Evolutionary conservation across 1,284 basidiomycete species (phyloP), one percentile per base, ranked within the genome.

Genomic region (Pulveroboletus sp.): DNA sequence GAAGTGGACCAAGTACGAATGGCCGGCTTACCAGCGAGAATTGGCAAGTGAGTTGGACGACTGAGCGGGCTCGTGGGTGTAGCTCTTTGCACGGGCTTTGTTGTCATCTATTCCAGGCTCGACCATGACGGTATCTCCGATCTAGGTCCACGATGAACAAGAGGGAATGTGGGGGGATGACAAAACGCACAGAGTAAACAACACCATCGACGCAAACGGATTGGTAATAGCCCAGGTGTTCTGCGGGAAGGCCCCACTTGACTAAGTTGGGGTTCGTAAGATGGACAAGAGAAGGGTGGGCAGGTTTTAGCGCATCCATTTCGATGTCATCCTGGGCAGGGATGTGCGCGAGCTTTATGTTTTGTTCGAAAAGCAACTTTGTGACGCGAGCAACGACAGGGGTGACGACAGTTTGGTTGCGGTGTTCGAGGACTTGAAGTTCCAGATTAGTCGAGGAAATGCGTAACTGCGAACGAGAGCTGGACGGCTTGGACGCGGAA

Each of bases 81-180:
- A 74, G 61, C 72, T 75, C 54, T 64, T 67, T 47, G 71, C 72
- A 28, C 80, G 67, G 29, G 55, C 63, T 49, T 56, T 70, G 57
- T 82, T 70, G 26, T 73, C 70, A 50, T 84, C 81, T 40, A 73
- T 60, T 3, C 82, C 83, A 25, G 78, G 78, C 57, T 77, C 74
- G 7, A 88, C 82, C 73, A 86, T 81, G 0, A 88, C 81, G 48
- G 77, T 68, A 60, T 89, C 84, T 11, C 84, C 84, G 46, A 77
- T 72, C 87, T 89, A 31, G 15, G 29, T 43, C 22, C 47, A 33
- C 35, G 17, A 59, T 61, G 42, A 61, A 47, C 29, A 29, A 45
- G 26, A 35, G 38, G 12, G 22, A 49, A 49, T 33, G 25, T 44
- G 24, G 25, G n/a, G 36, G 43, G 25, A 40, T 10, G 17, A 52